Base-by-base conservation (phyloP, 805 yeast genomes). In the Monosporozyma solicola region DNA sequence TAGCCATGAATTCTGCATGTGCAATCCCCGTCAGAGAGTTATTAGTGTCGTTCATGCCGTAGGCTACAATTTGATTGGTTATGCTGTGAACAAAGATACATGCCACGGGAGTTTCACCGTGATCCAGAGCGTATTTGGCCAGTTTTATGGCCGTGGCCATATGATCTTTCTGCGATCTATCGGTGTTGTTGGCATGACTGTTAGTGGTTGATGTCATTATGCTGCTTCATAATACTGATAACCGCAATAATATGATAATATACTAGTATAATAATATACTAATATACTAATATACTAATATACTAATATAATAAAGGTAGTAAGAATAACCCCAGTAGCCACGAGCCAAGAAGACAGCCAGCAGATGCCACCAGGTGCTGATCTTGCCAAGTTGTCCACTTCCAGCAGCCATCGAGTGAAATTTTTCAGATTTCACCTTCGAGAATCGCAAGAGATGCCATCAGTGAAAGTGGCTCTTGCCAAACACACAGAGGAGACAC, bases 1-100 rank as follows among this genome's bases (percentile, higher is more conserved):
- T 83, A 0, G 92, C 97, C 54, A 85, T 76, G 59, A 94, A 85
- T 67, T 92, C 99, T 1, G 99, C 98, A 67, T 92, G 99, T 44
- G 86, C 77, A 2, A 92, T 87, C 1, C 98, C 97, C 57, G 89
- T 85, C 25, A 87, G 73, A 1, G 95, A 83, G 25, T 82, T 75
- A 63, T 92, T 92, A 8, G 98, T 92, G 63, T 83, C 87, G 66
- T 92, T 92, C 74, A 84, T 83, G 1, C 97, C 96, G 51, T 75
- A 74, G 22, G 89, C 87, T 9, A 92, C 70, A 24, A 92, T 72
- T 52, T 75, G 60, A 11, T 73, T 71, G 33, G 75, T 51, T 2
- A 61, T 61, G 5, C 48, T 55, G 59, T 79, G 69, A 5, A 81
- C 90, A 60, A 85, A 81, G 1, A 89, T 76, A 61, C 95, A 86